Conservation (phyloP, 2,329 filamentous ascomycete genomes). For the Tolypocladium ovalisporum region DNA sequence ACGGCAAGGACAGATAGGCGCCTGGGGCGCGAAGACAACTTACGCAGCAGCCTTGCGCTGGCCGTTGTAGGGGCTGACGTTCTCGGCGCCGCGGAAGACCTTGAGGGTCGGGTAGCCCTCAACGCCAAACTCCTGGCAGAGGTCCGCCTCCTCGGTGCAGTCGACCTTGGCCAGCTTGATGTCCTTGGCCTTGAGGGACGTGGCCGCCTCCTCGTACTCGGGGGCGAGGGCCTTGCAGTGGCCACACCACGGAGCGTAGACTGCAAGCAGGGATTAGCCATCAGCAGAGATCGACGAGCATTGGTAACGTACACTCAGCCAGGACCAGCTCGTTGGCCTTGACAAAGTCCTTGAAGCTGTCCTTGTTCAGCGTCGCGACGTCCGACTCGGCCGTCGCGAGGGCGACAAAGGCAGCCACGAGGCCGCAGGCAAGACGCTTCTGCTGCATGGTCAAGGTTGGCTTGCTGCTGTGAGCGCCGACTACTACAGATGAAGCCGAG, state of each 20-base stretch:
- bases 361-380: conserved; percentile 73
- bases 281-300: not conserved
- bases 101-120: conserved; percentile 98
- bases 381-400: conserved; percentile 62
- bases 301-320: conserved; percentile 71
- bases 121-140: conserved; percentile 82
- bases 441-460: conserved; percentile 31
- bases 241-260: conserved; percentile 94
- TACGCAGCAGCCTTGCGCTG: conserved; percentile 76
- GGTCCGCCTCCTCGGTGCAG: conserved; percentile 87
- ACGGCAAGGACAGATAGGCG: not conserved
- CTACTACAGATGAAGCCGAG: not conserved
- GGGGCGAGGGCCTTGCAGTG: conserved; percentile 97
- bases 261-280: conserved; percentile 26
- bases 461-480: conserved; percentile 4
- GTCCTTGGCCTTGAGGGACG: conserved; percentile 75
- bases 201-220: conserved; percentile 82
- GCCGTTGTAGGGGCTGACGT: conserved; percentile 72
- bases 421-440: conserved; percentile 40
- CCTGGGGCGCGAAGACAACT: conserved; percentile 19
- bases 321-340: conserved; percentile 80
- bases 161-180: conserved; percentile 81
- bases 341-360: conserved; percentile 80
- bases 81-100: conserved; percentile 88
- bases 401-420: conserved; percentile 43